Base-by-base conservation (phyloP, 108 stramenopile genomes). In the Nannochloropsis gaditana region DNA sequence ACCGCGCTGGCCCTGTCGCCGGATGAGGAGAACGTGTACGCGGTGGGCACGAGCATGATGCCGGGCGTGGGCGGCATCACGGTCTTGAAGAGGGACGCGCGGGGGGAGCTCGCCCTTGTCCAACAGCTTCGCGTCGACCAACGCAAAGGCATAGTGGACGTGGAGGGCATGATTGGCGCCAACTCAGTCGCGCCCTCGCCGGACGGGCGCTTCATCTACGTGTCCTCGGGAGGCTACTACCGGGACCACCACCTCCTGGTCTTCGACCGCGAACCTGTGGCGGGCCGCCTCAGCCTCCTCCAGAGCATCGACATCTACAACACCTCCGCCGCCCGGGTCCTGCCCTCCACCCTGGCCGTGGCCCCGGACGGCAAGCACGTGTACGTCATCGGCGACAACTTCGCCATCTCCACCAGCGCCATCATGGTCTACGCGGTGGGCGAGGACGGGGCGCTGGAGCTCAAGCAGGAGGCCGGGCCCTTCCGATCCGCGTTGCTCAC, bases 341-440 rank as follows among this genome's bases (percentile, higher is more conserved):
- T 73, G 59, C 59, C 59, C 59, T 73, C 59, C 59, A 73, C 59
- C n/a, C 59, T 73, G n/a, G 59, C n/a, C 59, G 59, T 73, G 59
- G 59, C 59, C 6, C 59, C 59, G 6, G 59, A 73, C 59, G 59
- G 59, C 19, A 73, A 73, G 59, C 59, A 73, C 59, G 59, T 73
- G 59, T 73, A 73, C 6, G 59, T 73, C 2, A n/a, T 73, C 4
- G 59, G 59, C 19, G 59, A 73, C 59, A 73, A 73, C 6, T 73
- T 73, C 8, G 59, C 59, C 59, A 73, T 73, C 59, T 73, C 59
- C 59, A 73, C 59, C 59, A n/a, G 19, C 19, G 59, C n/a, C 59
- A 73, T 73, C 59, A 15, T 73, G 59, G 59, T 73, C 59, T 73
- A 73, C 59, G 59, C 5, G 2, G 59, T 73, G 59, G 59, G 0